Conservation (phyloP, 1,284 basidiomycete genomes). For the Malassezia arunalokei region DNA sequence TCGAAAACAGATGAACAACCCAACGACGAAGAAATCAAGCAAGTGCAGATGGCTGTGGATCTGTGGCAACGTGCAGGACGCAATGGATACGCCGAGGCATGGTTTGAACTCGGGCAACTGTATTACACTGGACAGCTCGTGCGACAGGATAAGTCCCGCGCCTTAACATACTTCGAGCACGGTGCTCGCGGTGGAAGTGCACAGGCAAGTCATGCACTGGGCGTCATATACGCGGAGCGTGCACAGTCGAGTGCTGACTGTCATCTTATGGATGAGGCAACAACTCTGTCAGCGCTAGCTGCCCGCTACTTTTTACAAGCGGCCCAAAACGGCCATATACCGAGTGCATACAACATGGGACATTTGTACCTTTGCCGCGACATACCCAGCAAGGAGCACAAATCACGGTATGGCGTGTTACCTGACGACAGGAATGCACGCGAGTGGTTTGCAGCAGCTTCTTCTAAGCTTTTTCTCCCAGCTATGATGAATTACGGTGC, state of each 20-base stretch:
- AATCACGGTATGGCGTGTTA: constrained; percentile 22
- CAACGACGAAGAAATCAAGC: constrained; percentile 14
- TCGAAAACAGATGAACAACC: constrained; percentile 6
- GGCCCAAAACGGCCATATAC: constrained; percentile 29
- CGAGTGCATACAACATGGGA: constrained; percentile 34
- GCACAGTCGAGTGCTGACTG: constrained; percentile 11
- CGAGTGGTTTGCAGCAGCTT: constrained; percentile 25
- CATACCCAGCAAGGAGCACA: constrained; percentile 18
- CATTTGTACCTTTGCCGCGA: constrained; percentile 21
- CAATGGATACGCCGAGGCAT: constrained; percentile 28
- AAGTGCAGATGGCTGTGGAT: constrained; percentile 16
- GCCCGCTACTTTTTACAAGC: constrained; percentile 27
- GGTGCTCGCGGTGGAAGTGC: constrained; percentile 21
- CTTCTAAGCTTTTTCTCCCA: constrained; percentile 14
- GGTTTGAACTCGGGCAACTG: constrained; percentile 27
- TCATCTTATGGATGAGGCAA: constrained; percentile 15
- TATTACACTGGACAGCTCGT: constrained; percentile 21
- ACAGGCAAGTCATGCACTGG: constrained; percentile 11
- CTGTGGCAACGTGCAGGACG: constrained; percentile 28
- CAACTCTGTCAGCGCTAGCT: neutral
- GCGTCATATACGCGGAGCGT: constrained; percentile 2
- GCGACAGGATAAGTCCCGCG: constrained; percentile 17
- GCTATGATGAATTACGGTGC: constrained; percentile 20
- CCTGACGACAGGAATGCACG: constrained; percentile 27
- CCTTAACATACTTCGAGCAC: constrained; percentile 17